These are phyloP conservation scores for Monilinia aucupariae DNA, from an alignment of 2,329 filamentous ascomycete genomes.

Conservation along the genomic window DNA sequence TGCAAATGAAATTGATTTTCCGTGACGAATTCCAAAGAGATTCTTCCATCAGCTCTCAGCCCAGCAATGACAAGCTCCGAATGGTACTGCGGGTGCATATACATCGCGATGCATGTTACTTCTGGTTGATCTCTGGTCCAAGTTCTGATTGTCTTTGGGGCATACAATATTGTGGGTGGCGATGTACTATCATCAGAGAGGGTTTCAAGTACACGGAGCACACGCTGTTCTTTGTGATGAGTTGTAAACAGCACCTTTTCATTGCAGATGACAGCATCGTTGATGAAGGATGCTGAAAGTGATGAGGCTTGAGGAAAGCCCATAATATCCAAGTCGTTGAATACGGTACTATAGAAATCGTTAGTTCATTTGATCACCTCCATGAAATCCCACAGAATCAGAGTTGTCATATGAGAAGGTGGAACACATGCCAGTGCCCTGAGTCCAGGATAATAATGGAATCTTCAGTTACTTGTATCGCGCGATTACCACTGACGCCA, in stretches of 20 bases:
- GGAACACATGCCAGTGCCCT: constrained; percentile 22
- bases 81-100: neutral
- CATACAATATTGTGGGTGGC: neutral
- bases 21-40: neutral
- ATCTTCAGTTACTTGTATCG: constrained; percentile 50
- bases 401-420: neutral
- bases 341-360: neutral
- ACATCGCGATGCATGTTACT: constrained; percentile 6
- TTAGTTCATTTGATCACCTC: neutral
- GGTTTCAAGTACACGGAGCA: constrained; percentile 10
- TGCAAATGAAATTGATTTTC: neutral
- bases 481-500: constrained; percentile 36
- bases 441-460: constrained; percentile 28
- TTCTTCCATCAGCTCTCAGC: neutral
- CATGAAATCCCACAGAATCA: neutral
- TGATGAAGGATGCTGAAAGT: constrained; percentile 21
- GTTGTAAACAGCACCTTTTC: constrained; percentile 28
- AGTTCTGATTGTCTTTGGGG: neutral
- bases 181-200: neutral
- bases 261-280: constrained; percentile 27
- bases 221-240: constrained; percentile 13
- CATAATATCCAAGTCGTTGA: neutral
- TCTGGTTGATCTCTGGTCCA: neutral
- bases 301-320: constrained; percentile 19
- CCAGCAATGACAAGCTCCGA: neutral